Conservation (phyloP, 352 stramenopile species). For the Phytopythium boreale region DNA sequence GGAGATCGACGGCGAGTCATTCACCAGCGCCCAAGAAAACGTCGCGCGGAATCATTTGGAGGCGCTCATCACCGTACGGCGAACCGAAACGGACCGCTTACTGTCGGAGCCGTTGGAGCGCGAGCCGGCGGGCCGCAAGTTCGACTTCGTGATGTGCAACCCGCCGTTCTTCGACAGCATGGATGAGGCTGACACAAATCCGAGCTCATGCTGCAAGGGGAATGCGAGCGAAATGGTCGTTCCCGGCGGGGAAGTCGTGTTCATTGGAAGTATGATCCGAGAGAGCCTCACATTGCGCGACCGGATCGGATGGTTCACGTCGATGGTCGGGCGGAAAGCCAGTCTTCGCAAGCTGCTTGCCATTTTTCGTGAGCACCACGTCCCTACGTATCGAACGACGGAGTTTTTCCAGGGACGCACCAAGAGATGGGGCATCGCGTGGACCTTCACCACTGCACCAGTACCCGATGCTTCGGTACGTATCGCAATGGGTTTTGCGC, state of each 20-base stretch:
- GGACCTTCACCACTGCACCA: conserved; percentile 76
- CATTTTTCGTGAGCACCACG: conserved; percentile 61
- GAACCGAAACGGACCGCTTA: conserved; percentile 36
- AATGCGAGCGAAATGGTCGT: conserved; percentile 82
- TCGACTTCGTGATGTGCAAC: conserved; percentile 97
- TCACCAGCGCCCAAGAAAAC: conserved; percentile 82
- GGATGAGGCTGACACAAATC: conserved; percentile 75
- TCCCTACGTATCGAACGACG: conserved; percentile 83
- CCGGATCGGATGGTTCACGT: conserved; percentile 92
- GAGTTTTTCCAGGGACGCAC: conserved; percentile 94
- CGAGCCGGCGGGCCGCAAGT: conserved; percentile 16
- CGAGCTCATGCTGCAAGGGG: conserved; percentile 66
- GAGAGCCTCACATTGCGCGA: conserved; percentile 85
- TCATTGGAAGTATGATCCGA: conserved; percentile 91
- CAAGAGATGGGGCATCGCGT: conserved; percentile 93
- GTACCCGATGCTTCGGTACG: conserved; percentile 32
- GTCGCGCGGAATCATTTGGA: conserved; percentile 86
- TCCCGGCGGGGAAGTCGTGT: conserved; percentile 92
- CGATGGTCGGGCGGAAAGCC: conserved; percentile 92
- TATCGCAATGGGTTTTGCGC: not conserved
- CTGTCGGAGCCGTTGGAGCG: conserved; percentile 45
- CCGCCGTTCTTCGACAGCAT: conserved; percentile 94
- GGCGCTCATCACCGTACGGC: conserved; percentile 50
- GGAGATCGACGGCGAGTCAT: conserved; percentile 91
- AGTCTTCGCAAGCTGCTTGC: conserved; percentile 89